phyloP scores from a whole-genome alignment of 768 basidiomycete genomes.

The Cystofilobasidium macerans region DNA sequence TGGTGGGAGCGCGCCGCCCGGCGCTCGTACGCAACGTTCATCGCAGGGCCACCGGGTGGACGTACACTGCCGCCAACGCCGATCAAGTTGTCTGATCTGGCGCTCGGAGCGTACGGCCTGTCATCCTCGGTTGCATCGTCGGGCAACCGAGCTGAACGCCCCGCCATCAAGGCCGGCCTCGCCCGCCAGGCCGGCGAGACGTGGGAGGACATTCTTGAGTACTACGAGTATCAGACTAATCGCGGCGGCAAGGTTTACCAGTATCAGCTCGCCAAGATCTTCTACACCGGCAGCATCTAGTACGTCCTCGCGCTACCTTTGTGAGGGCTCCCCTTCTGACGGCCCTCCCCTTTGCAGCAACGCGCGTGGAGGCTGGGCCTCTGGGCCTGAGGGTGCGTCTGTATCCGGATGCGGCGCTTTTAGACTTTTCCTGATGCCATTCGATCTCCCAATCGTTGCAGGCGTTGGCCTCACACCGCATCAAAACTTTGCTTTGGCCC shows the following conservation, averaged over 20 bases:
- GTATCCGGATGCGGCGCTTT: not conserved
- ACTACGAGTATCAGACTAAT: conserved; percentile 93
- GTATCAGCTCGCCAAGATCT: conserved; percentile 85
- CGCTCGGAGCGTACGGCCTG: conserved; percentile 85
- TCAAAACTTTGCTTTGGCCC: conserved; percentile 63
- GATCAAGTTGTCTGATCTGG: conserved; percentile 74
- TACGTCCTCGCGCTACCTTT: not conserved
- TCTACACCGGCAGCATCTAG: conserved; percentile 91
- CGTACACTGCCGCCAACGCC: conserved; percentile 69
- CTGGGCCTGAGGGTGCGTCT: conserved; percentile 62
- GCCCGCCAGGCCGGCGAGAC: conserved; percentile 82
- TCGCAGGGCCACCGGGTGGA: conserved; percentile 83
- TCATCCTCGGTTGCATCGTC: conserved; percentile 31
- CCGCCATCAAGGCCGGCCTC: conserved; percentile 71
- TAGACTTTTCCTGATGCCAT: not conserved
- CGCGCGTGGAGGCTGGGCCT: conserved; percentile 63
- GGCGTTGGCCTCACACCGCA: conserved; percentile 63
- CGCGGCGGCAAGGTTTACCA: conserved; percentile 81
- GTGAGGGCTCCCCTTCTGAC: not conserved
- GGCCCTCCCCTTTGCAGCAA: conserved; percentile 31
- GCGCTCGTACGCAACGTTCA: conserved; percentile 63
- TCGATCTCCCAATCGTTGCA: not conserved
- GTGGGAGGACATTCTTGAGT: conserved; percentile 85
- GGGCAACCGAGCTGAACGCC: conserved; percentile 55
- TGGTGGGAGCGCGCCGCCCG: conserved; percentile 70